Base-by-base conservation (phyloP, 2,329 filamentous ascomycete species). In the Fusarium globosum region DNA sequence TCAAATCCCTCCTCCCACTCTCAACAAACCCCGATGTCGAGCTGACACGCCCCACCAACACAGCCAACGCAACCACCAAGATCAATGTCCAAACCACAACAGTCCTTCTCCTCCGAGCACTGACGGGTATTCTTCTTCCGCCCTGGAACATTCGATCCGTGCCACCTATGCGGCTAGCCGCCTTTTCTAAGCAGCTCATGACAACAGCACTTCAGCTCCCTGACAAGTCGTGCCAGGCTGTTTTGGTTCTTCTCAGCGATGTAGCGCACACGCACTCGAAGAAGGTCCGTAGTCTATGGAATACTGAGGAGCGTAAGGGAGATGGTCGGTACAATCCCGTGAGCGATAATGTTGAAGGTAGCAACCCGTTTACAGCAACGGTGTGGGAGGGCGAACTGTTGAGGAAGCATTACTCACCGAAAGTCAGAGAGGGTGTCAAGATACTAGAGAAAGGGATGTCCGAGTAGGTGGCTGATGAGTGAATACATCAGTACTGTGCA, bases 51-150 rank as follows among this genome's bases (percentile, higher is more conserved):
- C 82, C 81, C n/a, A 77, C 80, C 74, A 79, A 84, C 74, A 72
- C 84, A 61, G 79, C 81, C 55, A 83, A 83, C 46, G 81, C 86
- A 43, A 77, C 84, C 35, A 86, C 85, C 78, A 96, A 93, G 81
- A 91, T 99, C 84, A 98, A 99, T 84, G 91, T 98, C 62, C 93
- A 97, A 79, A 99, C 96, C 1, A 97, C 95, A 1, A 96, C 95
- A 5, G 95, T 98, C 23, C 91, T 99, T 33, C 90, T 99, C 60
- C 89, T 98, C 69, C 93, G 95, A 72, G 96, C 94, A 58, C 87
- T 99, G 11, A 93, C 94, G 11, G 92, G 93, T 5, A 90, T 95
- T 38, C 90, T 99, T 26, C 87, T 97, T 1, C 94, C 96, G 2
- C 85, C 90, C 52, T 90, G 92, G 83, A 89, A 93, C 81, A 86